Conservation (phyloP, 257 asterid genomes). For the Schizonepeta tenuifolia region DNA sequence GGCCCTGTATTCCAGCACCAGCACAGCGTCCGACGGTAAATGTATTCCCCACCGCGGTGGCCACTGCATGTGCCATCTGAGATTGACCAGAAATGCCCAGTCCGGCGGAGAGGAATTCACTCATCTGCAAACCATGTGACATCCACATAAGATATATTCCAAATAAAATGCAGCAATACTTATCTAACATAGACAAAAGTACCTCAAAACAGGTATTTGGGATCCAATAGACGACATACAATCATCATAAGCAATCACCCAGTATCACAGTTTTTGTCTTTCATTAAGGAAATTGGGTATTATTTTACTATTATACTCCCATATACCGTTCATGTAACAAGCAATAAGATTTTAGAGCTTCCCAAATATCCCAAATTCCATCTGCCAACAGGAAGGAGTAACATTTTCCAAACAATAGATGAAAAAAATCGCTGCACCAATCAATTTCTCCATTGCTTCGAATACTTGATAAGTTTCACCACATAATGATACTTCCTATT, state of each 20-base stretch:
- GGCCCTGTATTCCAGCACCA: not conserved
- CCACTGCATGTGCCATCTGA: not conserved
- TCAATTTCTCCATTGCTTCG: not conserved
- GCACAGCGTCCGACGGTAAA: not conserved
- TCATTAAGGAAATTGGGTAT: no score
- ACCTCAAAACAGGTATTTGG: no score
- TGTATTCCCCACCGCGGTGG: not conserved
- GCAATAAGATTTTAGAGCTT: no score
- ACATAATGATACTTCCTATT: not conserved
- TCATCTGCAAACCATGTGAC: slow-evolving; percentile 24
- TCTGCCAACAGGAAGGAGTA: no score
- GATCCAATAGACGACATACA: no score
- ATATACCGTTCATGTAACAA: no score
- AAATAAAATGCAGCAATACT: not conserved
- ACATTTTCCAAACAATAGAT: no score
- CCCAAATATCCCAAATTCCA: no score
- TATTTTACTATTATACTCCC: no score
- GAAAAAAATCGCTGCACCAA: not conserved
- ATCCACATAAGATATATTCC: not conserved
- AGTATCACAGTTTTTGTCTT: no score
- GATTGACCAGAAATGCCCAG: not conserved
- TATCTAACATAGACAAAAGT: no score
- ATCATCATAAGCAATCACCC: no score
- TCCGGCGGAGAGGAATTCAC: not conserved
- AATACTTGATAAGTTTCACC: not conserved